phyloP scores from a whole-genome alignment of 1,284 basidiomycete genomes.

The Leccinum solheimii region DNA sequence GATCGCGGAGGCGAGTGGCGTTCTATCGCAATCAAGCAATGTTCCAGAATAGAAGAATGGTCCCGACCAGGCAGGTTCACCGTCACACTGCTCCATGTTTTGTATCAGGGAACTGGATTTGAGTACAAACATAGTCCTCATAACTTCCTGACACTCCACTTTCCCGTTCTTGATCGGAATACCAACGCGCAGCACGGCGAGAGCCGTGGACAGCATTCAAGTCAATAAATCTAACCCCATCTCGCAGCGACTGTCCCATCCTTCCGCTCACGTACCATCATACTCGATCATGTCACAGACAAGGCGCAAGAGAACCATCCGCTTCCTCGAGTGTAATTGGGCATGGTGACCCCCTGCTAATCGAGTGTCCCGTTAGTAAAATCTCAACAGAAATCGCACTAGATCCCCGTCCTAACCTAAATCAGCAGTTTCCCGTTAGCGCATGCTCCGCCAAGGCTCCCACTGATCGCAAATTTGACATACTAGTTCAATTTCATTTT shows the following conservation, averaged over 20 bases:
- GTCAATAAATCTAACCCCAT: not conserved
- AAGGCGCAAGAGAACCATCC: not conserved
- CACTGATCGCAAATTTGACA: not conserved
- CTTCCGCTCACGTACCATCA: slow-evolving; percentile 1
- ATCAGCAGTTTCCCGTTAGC: not conserved
- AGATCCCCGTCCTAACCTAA: not conserved
- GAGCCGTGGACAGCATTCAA: not conserved
- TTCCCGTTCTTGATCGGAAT: slow-evolving; percentile 14
- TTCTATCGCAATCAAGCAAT: slow-evolving; percentile 5
- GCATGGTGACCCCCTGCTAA: slow-evolving; percentile 1
- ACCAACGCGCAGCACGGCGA: slow-evolving; percentile 3
- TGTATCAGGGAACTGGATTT: not conserved
- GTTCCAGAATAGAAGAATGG: slow-evolving; percentile 14
- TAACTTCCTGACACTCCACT: not conserved
- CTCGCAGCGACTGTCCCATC: not conserved
- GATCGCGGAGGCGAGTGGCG: slow-evolving; percentile 27
- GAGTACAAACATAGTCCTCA: not conserved
- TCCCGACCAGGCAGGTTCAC: not conserved
- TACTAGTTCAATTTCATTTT: not conserved
- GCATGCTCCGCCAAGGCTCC: not conserved
- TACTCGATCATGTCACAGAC: not conserved
- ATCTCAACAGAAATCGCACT: not conserved
- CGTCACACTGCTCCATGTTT: slow-evolving; percentile 8
- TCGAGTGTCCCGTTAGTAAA: not conserved
- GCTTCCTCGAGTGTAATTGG: not conserved